Evolutionary conservation across 192 early-diverging fungal genomes (phyloP).

Genomic region (Backusella sp.): DNA sequence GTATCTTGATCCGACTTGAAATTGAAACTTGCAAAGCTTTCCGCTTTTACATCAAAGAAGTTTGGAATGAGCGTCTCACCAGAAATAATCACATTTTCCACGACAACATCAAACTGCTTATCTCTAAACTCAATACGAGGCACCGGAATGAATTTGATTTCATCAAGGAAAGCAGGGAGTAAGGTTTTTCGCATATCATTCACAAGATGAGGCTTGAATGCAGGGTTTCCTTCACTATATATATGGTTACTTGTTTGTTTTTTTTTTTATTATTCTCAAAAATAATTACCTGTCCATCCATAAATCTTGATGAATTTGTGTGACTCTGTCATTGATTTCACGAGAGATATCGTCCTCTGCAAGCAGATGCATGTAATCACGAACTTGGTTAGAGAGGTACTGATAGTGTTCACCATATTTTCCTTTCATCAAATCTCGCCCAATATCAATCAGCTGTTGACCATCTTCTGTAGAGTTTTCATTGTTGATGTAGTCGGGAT

Average conservation of each 20-base stretch:
- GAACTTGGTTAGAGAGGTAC: conserved; percentile 18
- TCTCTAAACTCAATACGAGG: conserved; percentile 45
- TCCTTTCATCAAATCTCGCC: conserved; percentile 21
- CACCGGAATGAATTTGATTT: conserved; percentile 44
- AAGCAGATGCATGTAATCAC: conserved; percentile 23
- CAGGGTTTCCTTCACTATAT: conserved; percentile 34
- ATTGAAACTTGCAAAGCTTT: conserved; percentile 34
- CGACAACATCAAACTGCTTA: conserved; percentile 37
- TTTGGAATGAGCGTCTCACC: conserved; percentile 39
- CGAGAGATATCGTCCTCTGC: conserved; percentile 25
- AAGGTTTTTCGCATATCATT: conserved; percentile 41
- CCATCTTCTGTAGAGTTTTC: conserved; percentile 25
- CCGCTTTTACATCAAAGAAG: conserved; percentile 33
- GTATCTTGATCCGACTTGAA: conserved; percentile 22
- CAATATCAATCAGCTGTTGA: conserved; percentile 19
- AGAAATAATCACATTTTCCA: conserved; percentile 44
- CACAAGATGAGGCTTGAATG: conserved; percentile 44
- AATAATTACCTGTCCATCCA: conserved; percentile 35
- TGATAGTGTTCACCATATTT: conserved; percentile 32
- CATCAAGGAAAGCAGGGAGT: conserved; percentile 38
- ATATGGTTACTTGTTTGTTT: background rate
- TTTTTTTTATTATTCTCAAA: background rate
- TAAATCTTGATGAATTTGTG: conserved; percentile 31
- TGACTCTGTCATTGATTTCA: conserved; percentile 30
- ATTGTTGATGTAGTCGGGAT: conserved; percentile 36